A percentile compares a stretch with the other conserved stretches of the same genome.
Conservation (phyloP, 768 basidiomycete genomes). For the Galerina marginata region DNA sequence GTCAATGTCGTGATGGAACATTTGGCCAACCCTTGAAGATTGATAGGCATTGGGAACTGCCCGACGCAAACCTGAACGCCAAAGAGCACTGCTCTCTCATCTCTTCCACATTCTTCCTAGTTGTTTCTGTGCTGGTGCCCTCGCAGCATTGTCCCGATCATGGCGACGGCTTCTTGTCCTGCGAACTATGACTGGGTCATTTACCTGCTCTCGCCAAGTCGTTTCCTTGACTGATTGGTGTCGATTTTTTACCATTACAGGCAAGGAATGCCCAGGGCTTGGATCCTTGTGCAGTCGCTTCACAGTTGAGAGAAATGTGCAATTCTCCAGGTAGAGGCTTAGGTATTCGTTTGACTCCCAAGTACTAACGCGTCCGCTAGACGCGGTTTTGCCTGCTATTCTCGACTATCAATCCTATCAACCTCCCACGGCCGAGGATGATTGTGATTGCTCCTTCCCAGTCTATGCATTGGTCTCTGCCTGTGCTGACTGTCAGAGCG, state of each 20-base stretch:
- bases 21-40: neutral
- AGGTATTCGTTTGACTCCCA: neutral
- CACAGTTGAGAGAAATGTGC: conserved; percentile 11
- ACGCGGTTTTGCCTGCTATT: conserved; percentile 1
- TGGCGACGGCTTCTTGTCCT: conserved; percentile 9
- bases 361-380: neutral
- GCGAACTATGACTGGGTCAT: conserved; percentile 11
- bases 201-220: neutral
- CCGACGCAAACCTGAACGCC: neutral
- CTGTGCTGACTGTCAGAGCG: conserved; percentile 36
- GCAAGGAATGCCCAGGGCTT: conserved; percentile 14
- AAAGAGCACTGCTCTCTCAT: neutral
- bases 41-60: neutral
- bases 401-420: conserved; percentile 22
- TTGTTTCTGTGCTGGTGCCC: neutral
- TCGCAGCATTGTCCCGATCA: neutral
- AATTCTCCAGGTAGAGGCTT: neutral
- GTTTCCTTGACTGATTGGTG: neutral
- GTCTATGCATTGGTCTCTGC: conserved; percentile 39
- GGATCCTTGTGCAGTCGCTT: conserved; percentile 21
- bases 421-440: conserved; percentile 22
- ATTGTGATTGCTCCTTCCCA: conserved; percentile 37
- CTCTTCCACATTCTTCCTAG: neutral
- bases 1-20: neutral
- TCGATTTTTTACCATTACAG: conserved; percentile 3